These are phyloP conservation scores for Penicillium fuscoglaucum DNA, from an alignment of 2,329 filamentous ascomycete species.

Conservation along the genomic window DNA sequence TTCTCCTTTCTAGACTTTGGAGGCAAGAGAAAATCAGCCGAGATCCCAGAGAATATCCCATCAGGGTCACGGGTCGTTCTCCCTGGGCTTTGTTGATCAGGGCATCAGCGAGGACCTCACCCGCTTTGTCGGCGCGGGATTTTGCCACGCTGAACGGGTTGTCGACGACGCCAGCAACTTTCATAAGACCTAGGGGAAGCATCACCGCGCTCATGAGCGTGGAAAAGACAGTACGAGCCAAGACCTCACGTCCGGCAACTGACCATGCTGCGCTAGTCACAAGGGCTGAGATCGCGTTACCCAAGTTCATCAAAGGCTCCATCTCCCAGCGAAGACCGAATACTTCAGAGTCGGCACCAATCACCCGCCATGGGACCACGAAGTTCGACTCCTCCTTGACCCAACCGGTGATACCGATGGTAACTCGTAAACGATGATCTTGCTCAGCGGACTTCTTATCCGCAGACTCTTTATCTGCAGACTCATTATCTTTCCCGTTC, in stretches of 20 bases:
- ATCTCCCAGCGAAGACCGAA: conserved; percentile 85
- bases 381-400: conserved; percentile 70
- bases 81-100: conserved; percentile 80
- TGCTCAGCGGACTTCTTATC: conserved; percentile 46
- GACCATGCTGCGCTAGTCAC: conserved; percentile 78
- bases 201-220: conserved; percentile 65
- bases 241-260: conserved; percentile 69
- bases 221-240: conserved; percentile 69
- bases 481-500: conserved; percentile 45
- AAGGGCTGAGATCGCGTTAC: conserved; percentile 73
- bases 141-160: conserved; percentile 80
- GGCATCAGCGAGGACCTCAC: conserved; percentile 75
- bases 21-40: conserved; percentile 81
- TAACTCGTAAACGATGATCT: conserved; percentile 72
- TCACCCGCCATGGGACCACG: conserved; percentile 72
- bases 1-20: conserved; percentile 70
- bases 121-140: conserved; percentile 76
- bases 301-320: conserved; percentile 73
- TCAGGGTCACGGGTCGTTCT: conserved; percentile 74
- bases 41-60: conserved; percentile 81
- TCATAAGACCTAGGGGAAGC: conserved; percentile 68
- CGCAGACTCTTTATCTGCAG: conserved; percentile 47
- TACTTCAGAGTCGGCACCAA: conserved; percentile 72
- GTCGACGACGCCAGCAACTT: conserved; percentile 68
- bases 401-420: conserved; percentile 82